A percentile compares a stretch with the other conserved stretches of the same genome.
Conservation (phyloP, 1,139 yeast species). For the Kurtzmaniella natalensis region DNA sequence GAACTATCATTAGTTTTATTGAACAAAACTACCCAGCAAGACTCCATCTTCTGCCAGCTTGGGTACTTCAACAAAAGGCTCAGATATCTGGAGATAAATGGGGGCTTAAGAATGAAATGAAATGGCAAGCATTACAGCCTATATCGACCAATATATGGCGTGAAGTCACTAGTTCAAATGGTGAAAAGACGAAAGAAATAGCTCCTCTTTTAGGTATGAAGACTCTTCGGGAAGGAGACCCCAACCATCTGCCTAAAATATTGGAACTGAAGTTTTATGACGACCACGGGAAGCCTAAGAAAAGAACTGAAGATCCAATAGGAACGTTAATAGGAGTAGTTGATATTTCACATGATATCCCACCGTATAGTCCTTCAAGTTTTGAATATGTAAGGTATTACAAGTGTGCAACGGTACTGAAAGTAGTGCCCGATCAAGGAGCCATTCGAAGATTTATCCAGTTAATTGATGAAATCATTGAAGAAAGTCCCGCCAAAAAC, state of each 20-base stretch:
- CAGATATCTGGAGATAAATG: constrained; percentile 66
- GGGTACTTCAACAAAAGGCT: constrained; percentile 62
- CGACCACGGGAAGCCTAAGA: constrained; percentile 20
- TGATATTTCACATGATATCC: constrained; percentile 73
- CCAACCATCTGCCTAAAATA: constrained; percentile 51
- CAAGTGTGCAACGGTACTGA: constrained; percentile 76
- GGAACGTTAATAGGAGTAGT: constrained; percentile 53
- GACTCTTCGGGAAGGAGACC: constrained; percentile 65
- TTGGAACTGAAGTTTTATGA: constrained; percentile 47
- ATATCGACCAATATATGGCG: constrained; percentile 45
- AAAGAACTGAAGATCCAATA: constrained; percentile 10
- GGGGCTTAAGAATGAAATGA: constrained; percentile 72
- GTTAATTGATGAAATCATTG: constrained; percentile 48
- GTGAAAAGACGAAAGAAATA: constrained; percentile 19
- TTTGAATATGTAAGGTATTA: constrained; percentile 53
- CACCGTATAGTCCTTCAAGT: constrained; percentile 65
- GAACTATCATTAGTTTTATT: constrained; percentile 56
- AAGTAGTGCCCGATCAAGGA: constrained; percentile 64
- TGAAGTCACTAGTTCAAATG: constrained; percentile 10
- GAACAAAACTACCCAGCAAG: constrained; percentile 45
- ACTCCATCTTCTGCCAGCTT: constrained; percentile 52
- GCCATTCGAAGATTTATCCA: constrained; percentile 56
- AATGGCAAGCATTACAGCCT: constrained; percentile 59
- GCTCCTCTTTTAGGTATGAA: constrained; percentile 69
- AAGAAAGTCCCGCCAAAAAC: constrained; percentile 13